Conservation (phyloP, 352 stramenopile genomes). For the Globisporangium cystogenes region DNA sequence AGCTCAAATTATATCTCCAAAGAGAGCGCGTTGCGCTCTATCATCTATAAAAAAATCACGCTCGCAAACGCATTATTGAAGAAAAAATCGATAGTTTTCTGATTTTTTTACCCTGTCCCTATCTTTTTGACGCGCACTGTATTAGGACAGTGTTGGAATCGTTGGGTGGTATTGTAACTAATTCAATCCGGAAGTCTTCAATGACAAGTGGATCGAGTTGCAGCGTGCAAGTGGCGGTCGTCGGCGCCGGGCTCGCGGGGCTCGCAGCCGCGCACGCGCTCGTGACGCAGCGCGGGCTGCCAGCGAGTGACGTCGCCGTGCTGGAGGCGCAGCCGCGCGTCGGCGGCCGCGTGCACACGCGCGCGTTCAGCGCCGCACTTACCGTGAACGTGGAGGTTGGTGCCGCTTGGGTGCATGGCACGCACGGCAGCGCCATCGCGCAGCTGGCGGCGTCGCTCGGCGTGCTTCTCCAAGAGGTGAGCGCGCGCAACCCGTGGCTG, state of each 20-base stretch:
- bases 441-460: conserved; percentile 26
- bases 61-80: too few relatives aligned
- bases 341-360: conserved; percentile 42
- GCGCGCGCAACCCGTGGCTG: conserved; percentile 50
- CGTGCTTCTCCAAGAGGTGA: conserved; percentile 45
- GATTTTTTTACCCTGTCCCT: too few relatives aligned
- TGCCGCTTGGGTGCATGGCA: conserved; percentile 59
- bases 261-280: conserved; percentile 40
- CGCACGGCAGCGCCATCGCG: conserved; percentile 35
- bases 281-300: conserved; percentile 25
- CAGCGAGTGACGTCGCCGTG: conserved; percentile 25
- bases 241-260: conserved; percentile 43
- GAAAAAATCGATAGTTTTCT: too few relatives aligned
- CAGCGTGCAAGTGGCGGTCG: conserved; percentile 27
- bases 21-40: too few relatives aligned
- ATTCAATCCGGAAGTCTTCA: too few relatives aligned
- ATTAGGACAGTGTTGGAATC: too few relatives aligned
- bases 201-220: neutral
- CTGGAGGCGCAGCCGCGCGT: conserved; percentile 45
- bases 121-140: too few relatives aligned
- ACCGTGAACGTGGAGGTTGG: conserved; percentile 45
- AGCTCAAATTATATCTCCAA: too few relatives aligned
- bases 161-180: too few relatives aligned
- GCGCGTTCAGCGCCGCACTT: conserved; percentile 36
- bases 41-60: too few relatives aligned